phyloP scores from a whole-genome alignment of 2,329 filamentous ascomycete species.

The Fusarium sp. region DNA sequence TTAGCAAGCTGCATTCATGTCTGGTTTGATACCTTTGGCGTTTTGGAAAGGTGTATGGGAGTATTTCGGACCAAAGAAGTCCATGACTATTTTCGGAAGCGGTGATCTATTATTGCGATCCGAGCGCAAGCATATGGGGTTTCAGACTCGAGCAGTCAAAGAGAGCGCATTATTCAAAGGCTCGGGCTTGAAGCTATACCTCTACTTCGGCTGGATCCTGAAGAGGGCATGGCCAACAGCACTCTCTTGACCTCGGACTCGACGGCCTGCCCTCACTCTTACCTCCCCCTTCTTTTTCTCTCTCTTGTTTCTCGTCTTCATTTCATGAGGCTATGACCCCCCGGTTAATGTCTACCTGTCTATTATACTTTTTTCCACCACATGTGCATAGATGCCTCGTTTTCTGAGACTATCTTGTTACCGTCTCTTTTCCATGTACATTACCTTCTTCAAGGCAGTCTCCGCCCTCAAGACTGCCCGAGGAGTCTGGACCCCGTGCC shows the following conservation, averaged over 20 bases:
- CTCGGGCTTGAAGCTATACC: constrained; percentile 30
- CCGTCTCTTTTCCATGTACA: constrained; percentile 47
- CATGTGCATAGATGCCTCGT: constrained; percentile 31
- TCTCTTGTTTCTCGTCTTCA: constrained; percentile 36
- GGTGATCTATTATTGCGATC: constrained; percentile 31
- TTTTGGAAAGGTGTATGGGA: constrained; percentile 51
- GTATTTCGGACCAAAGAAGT: constrained; percentile 35
- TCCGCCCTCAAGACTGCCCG: constrained; percentile 45
- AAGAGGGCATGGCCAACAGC: constrained; percentile 26
- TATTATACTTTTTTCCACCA: constrained; percentile 37
- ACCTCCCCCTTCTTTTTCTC: constrained; percentile 17
- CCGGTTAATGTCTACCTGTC: constrained; percentile 52
- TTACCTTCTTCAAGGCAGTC: constrained; percentile 45
- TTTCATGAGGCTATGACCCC: constrained; percentile 51
- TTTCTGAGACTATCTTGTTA: constrained; percentile 23
- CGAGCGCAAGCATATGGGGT: constrained; percentile 23
- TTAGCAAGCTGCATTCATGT: constrained; percentile 48
- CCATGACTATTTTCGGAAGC: constrained; percentile 33
- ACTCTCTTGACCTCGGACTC: constrained; percentile 13
- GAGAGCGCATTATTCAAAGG: constrained; percentile 13
- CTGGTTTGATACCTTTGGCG: constrained; percentile 48
- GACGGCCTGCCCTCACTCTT: constrained; percentile 16
- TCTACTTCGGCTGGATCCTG: constrained; percentile 40
- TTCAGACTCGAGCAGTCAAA: constrained; percentile 11
- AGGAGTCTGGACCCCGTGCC: constrained; percentile 10